Conservation (phyloP, 345 rosid genomes). For the Physaria fendleri region DNA sequence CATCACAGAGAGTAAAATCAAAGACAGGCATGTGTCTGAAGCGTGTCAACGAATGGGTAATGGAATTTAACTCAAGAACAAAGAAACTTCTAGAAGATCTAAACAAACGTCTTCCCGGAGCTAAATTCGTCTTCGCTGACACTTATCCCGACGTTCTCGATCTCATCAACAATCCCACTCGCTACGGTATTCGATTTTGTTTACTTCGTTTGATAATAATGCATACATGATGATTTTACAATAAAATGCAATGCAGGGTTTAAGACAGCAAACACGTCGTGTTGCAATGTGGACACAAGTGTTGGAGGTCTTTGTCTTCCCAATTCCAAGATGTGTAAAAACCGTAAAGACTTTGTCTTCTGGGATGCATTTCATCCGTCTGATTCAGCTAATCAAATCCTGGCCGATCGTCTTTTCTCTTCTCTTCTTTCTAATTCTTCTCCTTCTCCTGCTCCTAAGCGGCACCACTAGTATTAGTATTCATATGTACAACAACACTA, state of each 20-base stretch:
- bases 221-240: neutral
- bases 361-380: slow-evolving; percentile 99
- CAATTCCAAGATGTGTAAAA: slow-evolving; percentile 61
- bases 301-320: slow-evolving; percentile 88
- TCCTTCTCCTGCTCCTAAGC: slow-evolving; percentile 34
- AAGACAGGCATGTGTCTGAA: slow-evolving; percentile 56
- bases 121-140: slow-evolving; percentile 57
- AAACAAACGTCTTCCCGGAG: slow-evolving; percentile 44
- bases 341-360: slow-evolving; percentile 63
- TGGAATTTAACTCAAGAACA: slow-evolving; percentile 51
- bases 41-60: slow-evolving; percentile 60
- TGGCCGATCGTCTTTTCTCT: slow-evolving; percentile 57
- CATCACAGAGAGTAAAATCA: slow-evolving; percentile 90
- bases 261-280: slow-evolving; percentile 71
- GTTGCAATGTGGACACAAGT: slow-evolving; percentile 80
- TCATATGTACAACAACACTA: neutral
- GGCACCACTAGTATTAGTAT: neutral
- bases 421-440: slow-evolving; percentile 31
- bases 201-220: no score
- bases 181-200: no score
- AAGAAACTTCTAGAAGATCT: slow-evolving; percentile 33
- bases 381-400: slow-evolving; percentile 71
- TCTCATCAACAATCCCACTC: slow-evolving; percentile 47
- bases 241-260: slow-evolving; percentile 56
- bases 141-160: slow-evolving; percentile 57